A percentile compares a stretch with the other conserved stretches of the same genome.
phyloP scores from a whole-genome alignment of 23 red algal species.

The Gracilaria vermiculophylla region DNA sequence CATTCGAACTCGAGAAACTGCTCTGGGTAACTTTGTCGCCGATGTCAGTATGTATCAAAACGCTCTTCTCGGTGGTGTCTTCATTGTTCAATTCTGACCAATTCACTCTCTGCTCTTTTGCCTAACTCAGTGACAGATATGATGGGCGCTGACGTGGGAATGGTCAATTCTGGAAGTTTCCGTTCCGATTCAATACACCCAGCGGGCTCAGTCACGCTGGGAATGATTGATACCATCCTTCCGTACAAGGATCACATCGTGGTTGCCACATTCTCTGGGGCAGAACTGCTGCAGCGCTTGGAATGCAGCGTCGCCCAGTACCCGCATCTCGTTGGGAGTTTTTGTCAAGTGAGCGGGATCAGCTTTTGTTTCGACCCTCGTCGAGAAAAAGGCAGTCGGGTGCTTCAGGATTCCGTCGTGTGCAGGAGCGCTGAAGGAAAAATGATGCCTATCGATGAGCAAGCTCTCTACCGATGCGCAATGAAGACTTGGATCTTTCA shows the following conservation, averaged over 20 bases:
- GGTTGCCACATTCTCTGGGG: conserved; percentile 8
- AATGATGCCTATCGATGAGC: neutral
- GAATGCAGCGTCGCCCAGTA: conserved; percentile 45
- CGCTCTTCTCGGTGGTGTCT: neutral
- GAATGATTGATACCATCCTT: conserved; percentile 51
- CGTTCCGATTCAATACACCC: conserved; percentile 57
- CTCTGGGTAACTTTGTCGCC: conserved; percentile 35
- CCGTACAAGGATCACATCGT: conserved; percentile 50
- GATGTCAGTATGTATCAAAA: conserved; percentile 44
- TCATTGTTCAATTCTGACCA: neutral
- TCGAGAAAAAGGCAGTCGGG: conserved; percentile 6
- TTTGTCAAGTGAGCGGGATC: conserved; percentile 58
- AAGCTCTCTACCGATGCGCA: conserved; percentile 6
- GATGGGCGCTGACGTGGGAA: conserved; percentile 36
- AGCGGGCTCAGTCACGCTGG: conserved; percentile 16
- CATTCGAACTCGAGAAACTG: conserved; percentile 63
- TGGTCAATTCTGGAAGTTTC: conserved; percentile 70
- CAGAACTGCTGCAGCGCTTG: conserved; percentile 19
- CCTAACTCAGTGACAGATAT: conserved; percentile 12
- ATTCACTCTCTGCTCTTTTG: neutral
- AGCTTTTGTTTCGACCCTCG: conserved; percentile 64
- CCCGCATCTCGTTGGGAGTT: conserved; percentile 47
- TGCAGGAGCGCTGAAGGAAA: neutral
- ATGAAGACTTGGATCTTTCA: conserved; percentile 34
- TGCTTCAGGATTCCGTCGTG: neutral